Evolutionary conservation across 2,329 filamentous ascomycete genomes (phyloP), one percentile per base, ranked within the genome.

Genomic region (Xylariaceae sp.): DNA sequence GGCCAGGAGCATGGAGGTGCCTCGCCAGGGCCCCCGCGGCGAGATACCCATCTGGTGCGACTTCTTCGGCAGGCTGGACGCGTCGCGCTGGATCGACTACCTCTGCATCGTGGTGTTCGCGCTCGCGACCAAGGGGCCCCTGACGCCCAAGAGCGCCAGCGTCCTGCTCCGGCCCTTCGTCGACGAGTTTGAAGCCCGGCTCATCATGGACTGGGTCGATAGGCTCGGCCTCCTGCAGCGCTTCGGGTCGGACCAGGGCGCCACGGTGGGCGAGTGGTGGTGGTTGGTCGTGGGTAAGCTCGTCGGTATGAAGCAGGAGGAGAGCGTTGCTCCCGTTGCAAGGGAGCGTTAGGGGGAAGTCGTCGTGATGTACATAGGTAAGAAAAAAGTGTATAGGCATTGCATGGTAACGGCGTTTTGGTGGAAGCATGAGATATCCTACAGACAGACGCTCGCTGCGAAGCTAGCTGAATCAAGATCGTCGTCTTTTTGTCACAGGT

Each of bases 41-140:
- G 81, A 83, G 42, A 75, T 90, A 3, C 89, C 89, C 0, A 80
- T 90, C 50, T 93, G 89, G 89, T 82, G 85, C 50, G 87, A 89
- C 69, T 85, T 92, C 57, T 84, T 88, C 57, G 86, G 83, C 7
- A 75, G 80, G 5, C 65, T 83, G 0, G 80, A 90, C 57, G 70
- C 70, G n/a, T 72, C 76, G 0, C 80, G 86, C 52, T 92, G 89
- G 88, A 79, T 82, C 51, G 81, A 85, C 60, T 78, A 88, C 10
- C 70, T 91, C 3, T 80, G 83, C 3, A 81, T 85, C 4, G 78
- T 90, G 2, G 75, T 86, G 32, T 85, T 89, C 58, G 75, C 82
- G 26, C 72, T 89, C 32, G 84, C 87, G 1, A 85, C 83, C 18
- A 79, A 87, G 54, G 83, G 88, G 0, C 82, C 85, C 0, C 76